Base-by-base conservation (phyloP, 179 eudicot genomes). In the Spergularia azorica region DNA sequence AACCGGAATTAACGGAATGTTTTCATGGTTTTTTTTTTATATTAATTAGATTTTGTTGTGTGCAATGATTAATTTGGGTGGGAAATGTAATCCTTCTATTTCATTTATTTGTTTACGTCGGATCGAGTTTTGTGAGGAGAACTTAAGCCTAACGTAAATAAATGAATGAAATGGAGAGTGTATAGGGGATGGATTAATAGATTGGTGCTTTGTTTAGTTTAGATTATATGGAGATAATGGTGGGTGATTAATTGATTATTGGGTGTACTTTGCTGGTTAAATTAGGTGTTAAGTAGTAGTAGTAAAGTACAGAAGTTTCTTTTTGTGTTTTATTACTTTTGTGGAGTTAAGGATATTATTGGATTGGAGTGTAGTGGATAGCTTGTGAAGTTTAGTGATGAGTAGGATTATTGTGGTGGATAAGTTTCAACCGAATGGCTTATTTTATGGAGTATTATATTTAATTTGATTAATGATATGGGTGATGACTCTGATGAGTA, bases 1-100 rank as follows among this genome's bases (percentile, higher is more conserved):
- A 51, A 36, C 64, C 74, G 75, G 75, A 76, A 61, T 18, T 61
- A 32, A 39, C 66, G 72, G 60, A 20, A 52, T 36, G 17, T 15
- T 48, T 26, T 5, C 8, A 46, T 26, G 26, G 39, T 4, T 36
- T 36, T 5, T 20, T 32, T 1, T 6, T 36, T n/a, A 1, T 0
- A 59, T 58, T 5, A 5, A 15, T 9, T 16, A 58, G 20, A 16
- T 1, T 58, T 5, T 60, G 12, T 12, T 63, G 21, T 13, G 41
- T 72, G 54, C 16, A 61, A 60, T 60, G 68, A 60, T 61, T 60
- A 21, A 46, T 43, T 43, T n/a, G 56, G 51, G 5, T 63, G 67
- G 43, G 15, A 62, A 62, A 1, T 32, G 36, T 0, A 21, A 21
- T 21, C 21, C 21, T 21, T 21, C 21, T 21, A 21, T 21, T 21